A percentile compares a stretch with the other conserved stretches of the same genome.
Evolutionary conservation across 768 basidiomycete genomes (phyloP).

Genomic region (Mycena vitilis): DNA sequence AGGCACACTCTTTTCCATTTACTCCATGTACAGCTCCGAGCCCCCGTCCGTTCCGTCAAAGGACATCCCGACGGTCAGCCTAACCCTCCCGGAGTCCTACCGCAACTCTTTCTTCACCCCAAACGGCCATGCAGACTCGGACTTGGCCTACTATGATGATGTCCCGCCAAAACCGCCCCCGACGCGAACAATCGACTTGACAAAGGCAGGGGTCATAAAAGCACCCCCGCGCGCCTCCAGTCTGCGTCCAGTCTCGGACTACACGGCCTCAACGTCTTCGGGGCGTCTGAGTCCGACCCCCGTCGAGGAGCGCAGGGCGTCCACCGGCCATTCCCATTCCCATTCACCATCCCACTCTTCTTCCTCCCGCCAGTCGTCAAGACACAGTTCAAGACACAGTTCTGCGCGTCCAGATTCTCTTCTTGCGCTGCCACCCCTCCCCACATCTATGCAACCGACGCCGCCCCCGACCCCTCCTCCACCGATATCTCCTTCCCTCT

Average conservation of each 20-base stretch:
- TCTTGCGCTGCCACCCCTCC: constrained; percentile 21
- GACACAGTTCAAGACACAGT: constrained; percentile 28
- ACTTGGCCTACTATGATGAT: constrained; percentile 48
- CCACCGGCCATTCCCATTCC: constrained; percentile 44
- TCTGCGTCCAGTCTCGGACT: constrained; percentile 33
- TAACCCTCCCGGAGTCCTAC: constrained; percentile 45
- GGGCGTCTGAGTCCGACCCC: constrained; percentile 28
- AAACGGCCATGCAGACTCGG: constrained; percentile 42
- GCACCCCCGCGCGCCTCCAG: constrained; percentile 32
- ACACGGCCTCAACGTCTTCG: constrained; percentile 28
- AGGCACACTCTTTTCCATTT: constrained; percentile 84
- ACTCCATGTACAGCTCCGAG: constrained; percentile 79
- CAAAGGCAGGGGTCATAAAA: constrained; percentile 34
- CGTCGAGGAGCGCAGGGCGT: constrained; percentile 48
- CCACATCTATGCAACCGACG: constrained; percentile 16
- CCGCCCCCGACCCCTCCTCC: constrained; percentile 36
- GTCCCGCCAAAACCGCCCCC: constrained; percentile 36
- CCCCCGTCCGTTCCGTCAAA: constrained; percentile 31
- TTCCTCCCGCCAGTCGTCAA: constrained; percentile 33
- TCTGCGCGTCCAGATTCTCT: constrained; percentile 33
- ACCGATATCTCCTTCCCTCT: constrained; percentile 21
- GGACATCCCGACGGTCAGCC: constrained; percentile 47
- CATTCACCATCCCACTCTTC: constrained; percentile 32
- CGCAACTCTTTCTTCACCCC: constrained; percentile 42
- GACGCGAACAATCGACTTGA: constrained; percentile 35